Base-by-base conservation (phyloP, 805 yeast genomes). In the Wickerhamiella siamensis region DNA sequence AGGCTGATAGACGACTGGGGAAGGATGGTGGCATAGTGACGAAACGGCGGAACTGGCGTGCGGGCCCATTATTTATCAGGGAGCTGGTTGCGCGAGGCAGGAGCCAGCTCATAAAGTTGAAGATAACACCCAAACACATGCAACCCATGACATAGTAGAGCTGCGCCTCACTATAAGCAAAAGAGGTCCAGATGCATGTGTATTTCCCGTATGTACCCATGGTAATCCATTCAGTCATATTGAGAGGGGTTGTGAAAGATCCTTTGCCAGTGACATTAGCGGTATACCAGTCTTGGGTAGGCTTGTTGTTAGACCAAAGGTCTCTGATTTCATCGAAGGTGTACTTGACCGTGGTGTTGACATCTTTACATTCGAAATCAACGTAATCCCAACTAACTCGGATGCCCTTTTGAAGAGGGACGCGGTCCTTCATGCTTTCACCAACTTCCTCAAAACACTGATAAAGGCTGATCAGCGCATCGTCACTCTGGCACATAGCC, bases 61-160 rank as follows among this genome's bases (percentile, higher is more conserved):
- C 36, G 5, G 31, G 33, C 17, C 12, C 2, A 22, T 24, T 31
- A 39, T 46, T 43, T 38, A 38, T 26, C 20, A 32, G 4, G 6
- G 22, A 24, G 19, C 43, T 41, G 2, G 34, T 33, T n/a, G 36
- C 20, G 3, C 34, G 19, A 15, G 49, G 49, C 16, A 36, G n/a
- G 10, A 38, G 2, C 47, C 47, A 46, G 24, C 35, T 15, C n/a
- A 41, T 5, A 17, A 44, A 42, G 38, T 46, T 42, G 40, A 40
- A 31, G 5, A 46, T 12, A 2, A 39, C 38, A 24, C 36, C 42
- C 12, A 46, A 9, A 2, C 31, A 35, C 27, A 46, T 39, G 12
- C 44, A 22, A 12, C 49, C 49, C 31, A 39, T 27, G 6, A 46
- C 37, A 32, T 46, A 46, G 22, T 39, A 35, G 6, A 33, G 10